phyloP scores from a whole-genome alignment of 164 flowering plant genomes.

The Piper betle region DNA sequence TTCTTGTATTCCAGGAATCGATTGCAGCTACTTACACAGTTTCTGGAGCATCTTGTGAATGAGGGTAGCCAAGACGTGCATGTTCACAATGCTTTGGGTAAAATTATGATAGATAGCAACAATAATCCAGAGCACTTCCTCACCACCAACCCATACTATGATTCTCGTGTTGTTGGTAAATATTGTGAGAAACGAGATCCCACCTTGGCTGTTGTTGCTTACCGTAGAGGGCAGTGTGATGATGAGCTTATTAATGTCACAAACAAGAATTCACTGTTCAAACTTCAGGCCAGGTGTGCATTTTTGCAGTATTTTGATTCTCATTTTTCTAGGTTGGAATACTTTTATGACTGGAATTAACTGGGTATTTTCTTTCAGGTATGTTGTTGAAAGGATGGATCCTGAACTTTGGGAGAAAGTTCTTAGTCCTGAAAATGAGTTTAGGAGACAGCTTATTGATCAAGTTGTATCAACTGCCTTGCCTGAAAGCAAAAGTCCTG shows the following conservation, averaged over 20 bases:
- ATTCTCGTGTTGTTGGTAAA: conserved; percentile 97
- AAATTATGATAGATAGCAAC: conserved; percentile 96
- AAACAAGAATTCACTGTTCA: conserved; percentile 90
- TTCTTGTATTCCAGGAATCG: conserved; percentile 54
- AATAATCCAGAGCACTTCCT: conserved; percentile 99
- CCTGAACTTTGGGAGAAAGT: conserved; percentile 94
- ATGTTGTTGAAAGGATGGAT: conserved; percentile 99
- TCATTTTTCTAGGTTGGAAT: not conserved
- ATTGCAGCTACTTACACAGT: conserved; percentile 90
- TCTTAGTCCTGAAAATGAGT: conserved; percentile 84
- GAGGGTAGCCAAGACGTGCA: conserved; percentile 99
- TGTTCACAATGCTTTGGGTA: conserved; percentile 99
- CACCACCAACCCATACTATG: conserved; percentile 97
- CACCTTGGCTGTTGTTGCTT: conserved; percentile 97
- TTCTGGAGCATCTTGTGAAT: conserved; percentile 98
- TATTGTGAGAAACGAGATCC: conserved; percentile 99
- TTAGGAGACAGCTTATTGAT: conserved; percentile 91
- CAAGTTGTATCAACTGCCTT: conserved; percentile 99
- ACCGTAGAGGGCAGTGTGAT: conserved; percentile 97
- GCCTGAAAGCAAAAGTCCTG: conserved; percentile 99
- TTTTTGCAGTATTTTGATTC: not conserved
- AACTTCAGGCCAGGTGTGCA: conserved; percentile 82
- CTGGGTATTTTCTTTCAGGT: conserved; percentile 33
- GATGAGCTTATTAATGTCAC: conserved; percentile 96
- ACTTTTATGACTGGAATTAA: not conserved